Evolutionary conservation across 2,329 filamentous ascomycete genomes (phyloP), one percentile per base, ranked within the genome.

Genomic region (Claviceps sp.): DNA sequence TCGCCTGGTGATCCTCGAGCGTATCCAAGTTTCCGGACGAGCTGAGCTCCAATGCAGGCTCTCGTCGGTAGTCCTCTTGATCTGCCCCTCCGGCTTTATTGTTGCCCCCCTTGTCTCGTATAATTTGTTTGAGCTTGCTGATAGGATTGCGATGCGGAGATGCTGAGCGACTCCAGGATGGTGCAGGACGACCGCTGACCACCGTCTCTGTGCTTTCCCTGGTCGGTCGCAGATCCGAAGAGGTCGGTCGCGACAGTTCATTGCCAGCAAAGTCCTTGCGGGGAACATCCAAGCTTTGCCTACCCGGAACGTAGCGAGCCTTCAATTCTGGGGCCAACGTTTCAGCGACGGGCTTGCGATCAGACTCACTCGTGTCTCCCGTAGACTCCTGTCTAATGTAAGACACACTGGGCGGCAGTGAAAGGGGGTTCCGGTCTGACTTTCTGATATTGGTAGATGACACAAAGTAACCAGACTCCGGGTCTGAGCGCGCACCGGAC

Each of bases 71-170:
- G 4, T 53, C 61, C 3, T 69, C 66, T 37, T 71, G 69, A 34
- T 67, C 68, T 34, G 30, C 9, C 6, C 62, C 65, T 3, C 55
- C 59, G 2, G 69, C 67, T 37, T 76, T 76, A 43, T 22, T 11
- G 42, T 70, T 70, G 26, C 44, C 13, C 52, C 71, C 75, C 55
- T 72, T 76, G 54, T 81, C 77, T 4, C 74, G 73, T 54, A 81
- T 76, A 16, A 77, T 77, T 53, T 70, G 71, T 60, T 75, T 79
- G 51, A 80, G 74, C 58, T 74, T 79, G 30, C 67, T 67, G 53
- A 81, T 68, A 0, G 78, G 76, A 51, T 79, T 84, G 50, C 82
- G 76, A 0, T 72, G 69, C 34, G 85, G 84, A 6, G 85, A 88
- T 2, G 72, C 71, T 1, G 78, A 73, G 24, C 84, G 77, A 59